Conservation (phyloP, 2,329 filamentous ascomycete genomes). For the Pseudopithomyces chartarum region DNA sequence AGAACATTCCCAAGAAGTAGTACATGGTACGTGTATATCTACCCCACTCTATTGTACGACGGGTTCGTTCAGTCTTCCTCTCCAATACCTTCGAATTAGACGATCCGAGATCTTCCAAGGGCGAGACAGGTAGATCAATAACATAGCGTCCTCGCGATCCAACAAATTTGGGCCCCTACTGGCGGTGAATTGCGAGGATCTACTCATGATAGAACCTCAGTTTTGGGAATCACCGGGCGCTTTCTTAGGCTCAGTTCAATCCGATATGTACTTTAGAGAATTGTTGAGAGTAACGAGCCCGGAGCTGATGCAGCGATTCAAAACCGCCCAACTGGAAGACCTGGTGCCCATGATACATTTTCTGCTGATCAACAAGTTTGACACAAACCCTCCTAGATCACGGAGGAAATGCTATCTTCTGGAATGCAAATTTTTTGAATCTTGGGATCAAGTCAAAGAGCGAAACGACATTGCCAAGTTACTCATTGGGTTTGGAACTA, state of each 20-base stretch:
- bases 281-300: background rate
- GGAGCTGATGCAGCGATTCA: background rate
- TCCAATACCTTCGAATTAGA: background rate
- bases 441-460: background rate
- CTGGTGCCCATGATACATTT: background rate
- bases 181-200: background rate
- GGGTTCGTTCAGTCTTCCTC: background rate
- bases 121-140: too few relatives aligned
- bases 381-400: too few relatives aligned
- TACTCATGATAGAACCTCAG: background rate
- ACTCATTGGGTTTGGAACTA: background rate
- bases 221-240: background rate
- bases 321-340: background rate
- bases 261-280: background rate
- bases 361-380: background rate
- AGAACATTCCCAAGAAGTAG: background rate
- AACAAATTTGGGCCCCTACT: background rate
- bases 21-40: background rate
- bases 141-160: too few relatives aligned
- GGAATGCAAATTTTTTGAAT: background rate
- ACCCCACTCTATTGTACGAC: background rate
- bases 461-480: background rate
- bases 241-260: background rate
- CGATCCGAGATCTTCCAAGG: too few relatives aligned
- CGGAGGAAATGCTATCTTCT: too few relatives aligned